Evolutionary conservation across 2,329 filamentous ascomycete genomes (phyloP).

Genomic region (Lasiodiplodia gonubiensis): DNA sequence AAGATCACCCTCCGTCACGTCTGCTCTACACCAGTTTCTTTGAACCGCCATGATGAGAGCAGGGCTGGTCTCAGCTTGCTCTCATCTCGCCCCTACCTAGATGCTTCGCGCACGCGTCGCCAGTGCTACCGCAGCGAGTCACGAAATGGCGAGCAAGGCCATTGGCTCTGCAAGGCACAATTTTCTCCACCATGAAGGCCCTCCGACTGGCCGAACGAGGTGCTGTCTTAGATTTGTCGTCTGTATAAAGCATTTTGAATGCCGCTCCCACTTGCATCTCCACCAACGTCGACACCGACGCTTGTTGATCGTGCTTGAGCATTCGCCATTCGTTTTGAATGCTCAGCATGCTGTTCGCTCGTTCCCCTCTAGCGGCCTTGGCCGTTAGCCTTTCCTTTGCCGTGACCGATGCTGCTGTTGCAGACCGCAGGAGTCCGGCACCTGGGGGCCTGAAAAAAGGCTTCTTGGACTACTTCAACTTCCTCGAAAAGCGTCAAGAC

Average conservation of each 20-base stretch:
- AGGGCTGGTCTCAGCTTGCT: slow-evolving; percentile 18
- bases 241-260: slow-evolving; percentile 28
- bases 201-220: slow-evolving; percentile 4
- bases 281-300: slow-evolving; percentile 13
- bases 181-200: slow-evolving; percentile 32
- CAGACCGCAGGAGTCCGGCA: slow-evolving; percentile 8
- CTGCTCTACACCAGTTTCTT: slow-evolving; percentile 22
- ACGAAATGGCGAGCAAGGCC: slow-evolving; percentile 27
- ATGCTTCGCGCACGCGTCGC: slow-evolving; percentile 28
- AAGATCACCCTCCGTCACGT: slow-evolving; percentile 17
- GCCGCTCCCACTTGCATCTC: slow-evolving; percentile 5
- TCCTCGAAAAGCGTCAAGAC: slow-evolving; percentile 21
- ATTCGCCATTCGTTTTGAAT: slow-evolving; percentile 37
- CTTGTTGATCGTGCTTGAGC: slow-evolving; percentile 29
- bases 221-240: slow-evolving; percentile 23
- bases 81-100: slow-evolving; percentile 22
- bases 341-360: slow-evolving; percentile 44
- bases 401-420: slow-evolving; percentile 23
- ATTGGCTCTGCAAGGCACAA: slow-evolving; percentile 45
- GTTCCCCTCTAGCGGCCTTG: slow-evolving; percentile 39
- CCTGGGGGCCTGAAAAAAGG: slow-evolving; percentile 6
- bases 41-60: slow-evolving; percentile 21
- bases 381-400: slow-evolving; percentile 41
- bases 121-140: slow-evolving; percentile 24
- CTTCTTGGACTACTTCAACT: slow-evolving; percentile 17